Evolutionary conservation across 1,284 basidiomycete species (phyloP).

Genomic region (Kwoniella shivajii): DNA sequence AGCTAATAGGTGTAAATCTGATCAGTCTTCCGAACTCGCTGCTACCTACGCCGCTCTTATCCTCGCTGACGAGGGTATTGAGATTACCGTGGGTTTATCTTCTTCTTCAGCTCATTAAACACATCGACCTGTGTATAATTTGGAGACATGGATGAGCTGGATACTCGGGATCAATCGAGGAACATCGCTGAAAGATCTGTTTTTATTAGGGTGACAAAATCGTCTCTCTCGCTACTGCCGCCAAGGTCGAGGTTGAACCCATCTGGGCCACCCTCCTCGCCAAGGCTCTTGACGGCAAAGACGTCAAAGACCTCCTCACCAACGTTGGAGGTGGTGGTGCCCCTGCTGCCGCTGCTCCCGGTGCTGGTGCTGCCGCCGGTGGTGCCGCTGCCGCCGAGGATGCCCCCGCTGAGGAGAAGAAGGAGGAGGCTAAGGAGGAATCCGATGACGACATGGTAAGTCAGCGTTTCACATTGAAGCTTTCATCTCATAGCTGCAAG

Average conservation of each 20-base stretch:
- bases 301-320: slow-evolving; percentile 83
- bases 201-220: slow-evolving; percentile 82
- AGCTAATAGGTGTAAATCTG: background rate
- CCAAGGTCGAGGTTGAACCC: slow-evolving; percentile 84
- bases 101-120: background rate
- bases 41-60: slow-evolving; percentile 67
- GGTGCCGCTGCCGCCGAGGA: slow-evolving; percentile 65
- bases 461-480: slow-evolving; percentile 19
- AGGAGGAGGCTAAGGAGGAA: slow-evolving; percentile 74
- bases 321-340: slow-evolving; percentile 73
- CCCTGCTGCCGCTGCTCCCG: slow-evolving; percentile 64
- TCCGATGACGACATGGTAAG: slow-evolving; percentile 91
- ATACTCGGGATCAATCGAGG: too few relatives aligned
- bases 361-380: slow-evolving; percentile 58
- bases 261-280: slow-evolving; percentile 98
- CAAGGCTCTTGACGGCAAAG: slow-evolving; percentile 97
- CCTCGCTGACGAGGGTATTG: slow-evolving; percentile 93
- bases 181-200: background rate
- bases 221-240: slow-evolving; percentile 75
- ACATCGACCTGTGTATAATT: too few relatives aligned
- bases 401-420: slow-evolving; percentile 69
- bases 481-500: background rate
- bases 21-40: slow-evolving; percentile 67
- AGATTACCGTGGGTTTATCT: slow-evolving; percentile 76
- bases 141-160: too few relatives aligned